Percentiles rank a stretch among this genome's conserved stretches.
Conservation (phyloP, 345 rosid genomes). For the Citrus sp. region DNA sequence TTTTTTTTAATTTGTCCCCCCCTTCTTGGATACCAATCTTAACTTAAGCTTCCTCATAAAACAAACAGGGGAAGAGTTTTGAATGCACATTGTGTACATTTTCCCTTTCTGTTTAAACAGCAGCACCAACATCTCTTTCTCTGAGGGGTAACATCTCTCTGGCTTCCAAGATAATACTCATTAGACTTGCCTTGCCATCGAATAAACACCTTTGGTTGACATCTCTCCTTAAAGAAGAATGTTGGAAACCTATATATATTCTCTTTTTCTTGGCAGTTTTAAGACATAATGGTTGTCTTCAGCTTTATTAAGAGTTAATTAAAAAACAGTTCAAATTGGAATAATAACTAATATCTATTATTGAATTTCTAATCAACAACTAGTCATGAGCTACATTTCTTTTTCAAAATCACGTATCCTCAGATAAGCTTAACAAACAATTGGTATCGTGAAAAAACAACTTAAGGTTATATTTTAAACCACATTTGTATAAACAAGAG, state of each 20-base stretch:
- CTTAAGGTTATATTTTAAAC: background rate
- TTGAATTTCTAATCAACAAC: background rate
- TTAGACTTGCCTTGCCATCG: background rate
- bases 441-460: background rate
- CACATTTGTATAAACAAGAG: background rate
- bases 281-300: background rate
- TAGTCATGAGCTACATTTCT: background rate
- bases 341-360: background rate
- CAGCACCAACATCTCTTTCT: background rate
- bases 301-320: background rate
- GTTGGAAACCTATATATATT: background rate
- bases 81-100: background rate
- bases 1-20: background rate
- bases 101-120: background rate
- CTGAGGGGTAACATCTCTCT: background rate
- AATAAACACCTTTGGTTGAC: background rate
- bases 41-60: background rate
- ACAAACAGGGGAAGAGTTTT: background rate
- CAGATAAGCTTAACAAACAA: background rate
- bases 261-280: background rate
- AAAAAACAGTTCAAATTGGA: background rate
- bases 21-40: background rate
- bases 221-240: background rate
- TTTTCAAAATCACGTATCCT: constrained; percentile 1
- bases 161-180: background rate